These are phyloP conservation scores for Epichloe elymi DNA, from an alignment of 2,329 filamentous ascomycete species.

Conservation along the genomic window DNA sequence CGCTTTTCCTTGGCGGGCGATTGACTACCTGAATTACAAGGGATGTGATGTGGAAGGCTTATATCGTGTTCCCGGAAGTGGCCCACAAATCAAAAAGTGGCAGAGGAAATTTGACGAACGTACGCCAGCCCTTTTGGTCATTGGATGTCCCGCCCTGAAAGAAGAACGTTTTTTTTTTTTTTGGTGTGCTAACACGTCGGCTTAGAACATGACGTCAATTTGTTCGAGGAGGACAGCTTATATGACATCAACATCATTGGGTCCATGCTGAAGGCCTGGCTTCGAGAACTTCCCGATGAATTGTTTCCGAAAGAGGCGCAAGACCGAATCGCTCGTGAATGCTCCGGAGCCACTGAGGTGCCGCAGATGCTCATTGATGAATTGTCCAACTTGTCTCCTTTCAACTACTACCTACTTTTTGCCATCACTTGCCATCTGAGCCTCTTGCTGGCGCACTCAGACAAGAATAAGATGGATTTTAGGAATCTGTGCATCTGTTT, in stretches of 20 bases:
- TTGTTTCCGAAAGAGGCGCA: constrained; percentile 79
- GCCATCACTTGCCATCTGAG: constrained; percentile 95
- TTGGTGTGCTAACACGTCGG: neutral
- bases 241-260: constrained; percentile 96
- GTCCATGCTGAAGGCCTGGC: constrained; percentile 92
- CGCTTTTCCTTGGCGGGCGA: constrained; percentile 84
- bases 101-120: constrained; percentile 81
- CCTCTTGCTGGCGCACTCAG: constrained; percentile 76
- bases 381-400: constrained; percentile 84
- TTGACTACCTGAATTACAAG: constrained; percentile 92
- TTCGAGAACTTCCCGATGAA: constrained; percentile 87
- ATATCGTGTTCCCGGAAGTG: constrained; percentile 84
- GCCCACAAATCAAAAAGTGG: constrained; percentile 84
- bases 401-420: constrained; percentile 95
- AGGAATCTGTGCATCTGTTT: constrained; percentile 94
- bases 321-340: constrained; percentile 66
- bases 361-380: constrained; percentile 82
- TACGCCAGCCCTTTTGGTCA: constrained; percentile 22
- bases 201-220: constrained; percentile 71
- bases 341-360: constrained; percentile 63
- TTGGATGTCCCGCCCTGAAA: neutral
- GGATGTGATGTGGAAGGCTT: constrained; percentile 87
- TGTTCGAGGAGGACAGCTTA: constrained; percentile 75
- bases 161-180: neutral
- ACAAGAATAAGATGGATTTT: constrained; percentile 98